phyloP scores from a whole-genome alignment of 371 early-diverging fungal genomes.

The Saksenaea vasiformis region DNA sequence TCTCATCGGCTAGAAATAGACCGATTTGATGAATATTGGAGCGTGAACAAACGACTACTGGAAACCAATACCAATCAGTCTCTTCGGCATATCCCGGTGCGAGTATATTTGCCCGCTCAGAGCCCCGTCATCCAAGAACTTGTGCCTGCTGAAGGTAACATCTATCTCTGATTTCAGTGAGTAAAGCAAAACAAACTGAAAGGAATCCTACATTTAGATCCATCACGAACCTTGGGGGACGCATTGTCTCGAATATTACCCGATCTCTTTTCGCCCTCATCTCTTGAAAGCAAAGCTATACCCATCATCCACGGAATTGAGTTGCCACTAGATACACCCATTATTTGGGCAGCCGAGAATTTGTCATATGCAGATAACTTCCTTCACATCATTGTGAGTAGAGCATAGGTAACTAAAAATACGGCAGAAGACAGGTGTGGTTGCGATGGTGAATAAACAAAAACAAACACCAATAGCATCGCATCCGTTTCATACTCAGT shows the following conservation, averaged over 20 bases:
- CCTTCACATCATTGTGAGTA: constrained; percentile 62
- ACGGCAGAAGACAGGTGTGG: no score
- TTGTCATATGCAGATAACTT: constrained; percentile 75
- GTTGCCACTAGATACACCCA: constrained; percentile 60
- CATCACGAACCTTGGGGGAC: constrained; percentile 13
- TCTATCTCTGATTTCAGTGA: neutral
- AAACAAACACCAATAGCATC: no score
- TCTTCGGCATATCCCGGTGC: constrained; percentile 55
- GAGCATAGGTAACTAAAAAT: no score
- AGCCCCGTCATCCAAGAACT: constrained; percentile 66
- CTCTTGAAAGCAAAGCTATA: constrained; percentile 10
- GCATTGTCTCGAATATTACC: constrained; percentile 23
- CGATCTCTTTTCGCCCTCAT: constrained; percentile 17
- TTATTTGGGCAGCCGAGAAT: constrained; percentile 67
- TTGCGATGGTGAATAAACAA: no score
- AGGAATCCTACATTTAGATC: constrained; percentile 16
- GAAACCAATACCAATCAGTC: constrained; percentile 37
- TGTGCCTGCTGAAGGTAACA: constrained; percentile 32
- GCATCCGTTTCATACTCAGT: no score
- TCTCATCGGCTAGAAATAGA: constrained; percentile 28
- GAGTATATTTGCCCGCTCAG: constrained; percentile 60
- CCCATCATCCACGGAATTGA: constrained; percentile 61
- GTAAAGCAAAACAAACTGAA: no score
- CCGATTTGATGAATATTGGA: constrained; percentile 63
- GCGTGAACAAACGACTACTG: constrained; percentile 61